Evolutionary conservation across 768 basidiomycete species (phyloP).

Genomic region (Trametes meyenii): DNA sequence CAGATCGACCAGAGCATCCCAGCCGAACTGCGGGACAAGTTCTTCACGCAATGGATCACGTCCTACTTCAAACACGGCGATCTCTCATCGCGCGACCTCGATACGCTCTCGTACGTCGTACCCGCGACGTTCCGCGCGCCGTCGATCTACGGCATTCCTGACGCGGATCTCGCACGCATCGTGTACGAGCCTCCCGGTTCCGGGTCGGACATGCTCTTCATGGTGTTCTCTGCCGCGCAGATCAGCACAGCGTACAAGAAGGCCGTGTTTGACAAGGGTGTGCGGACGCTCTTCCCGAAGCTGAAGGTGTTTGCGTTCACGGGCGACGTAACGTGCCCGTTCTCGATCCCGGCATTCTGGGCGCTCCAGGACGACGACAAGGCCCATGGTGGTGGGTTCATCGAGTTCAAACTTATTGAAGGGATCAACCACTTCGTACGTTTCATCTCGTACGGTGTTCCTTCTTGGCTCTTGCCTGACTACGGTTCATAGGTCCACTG

Average conservation of each 20-base stretch:
- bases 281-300: constrained; percentile 6
- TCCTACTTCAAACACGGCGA: constrained; percentile 15
- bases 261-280: constrained; percentile 12
- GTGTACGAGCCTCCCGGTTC: not conserved
- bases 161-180: not conserved
- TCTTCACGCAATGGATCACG: not conserved
- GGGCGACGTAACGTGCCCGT: not conserved
- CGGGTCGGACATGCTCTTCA: not conserved
- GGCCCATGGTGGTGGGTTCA: constrained; percentile 11
- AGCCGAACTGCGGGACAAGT: not conserved
- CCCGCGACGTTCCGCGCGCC: not conserved
- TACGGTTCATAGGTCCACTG: not conserved
- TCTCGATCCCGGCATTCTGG: constrained; percentile 20
- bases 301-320: constrained; percentile 5
- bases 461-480: no score
- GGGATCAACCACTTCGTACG: constrained; percentile 34
- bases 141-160: constrained; percentile 4
- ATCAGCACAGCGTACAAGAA: constrained; percentile 10
- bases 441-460: not conserved
- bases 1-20: not conserved
- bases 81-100: constrained; percentile 4
- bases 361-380: constrained; percentile 25
- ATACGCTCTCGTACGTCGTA: constrained; percentile 1
- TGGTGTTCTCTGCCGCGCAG: not conserved
- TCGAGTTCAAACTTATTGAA: constrained; percentile 21